Conservation (phyloP, 208 protist species). For the Wallacemonas rigidus region DNA sequence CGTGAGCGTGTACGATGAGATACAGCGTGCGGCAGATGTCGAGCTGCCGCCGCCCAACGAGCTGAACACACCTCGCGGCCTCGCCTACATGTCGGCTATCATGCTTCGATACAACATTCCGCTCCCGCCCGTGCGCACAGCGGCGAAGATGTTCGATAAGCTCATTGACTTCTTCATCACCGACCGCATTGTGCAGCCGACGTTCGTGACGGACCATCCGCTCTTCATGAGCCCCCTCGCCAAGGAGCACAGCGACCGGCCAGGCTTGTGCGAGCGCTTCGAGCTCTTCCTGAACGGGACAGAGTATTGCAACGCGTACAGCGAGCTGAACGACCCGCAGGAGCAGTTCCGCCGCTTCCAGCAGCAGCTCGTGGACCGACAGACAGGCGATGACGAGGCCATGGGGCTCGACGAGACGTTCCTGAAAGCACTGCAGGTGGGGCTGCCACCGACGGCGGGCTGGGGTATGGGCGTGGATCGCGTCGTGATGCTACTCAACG, state of each 20-base stretch:
- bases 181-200: slow-evolving; percentile 88
- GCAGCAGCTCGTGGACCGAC: slow-evolving; percentile 86
- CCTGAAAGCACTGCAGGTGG: slow-evolving; percentile 93
- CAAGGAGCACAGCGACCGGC: slow-evolving; percentile 75
- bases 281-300: slow-evolving; percentile 95
- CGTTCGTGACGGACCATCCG: slow-evolving; percentile 96
- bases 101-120: slow-evolving; percentile 86
- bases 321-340: slow-evolving; percentile 96
- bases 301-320: slow-evolving; percentile 97
- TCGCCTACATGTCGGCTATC: slow-evolving; percentile 85
- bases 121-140: slow-evolving; percentile 83
- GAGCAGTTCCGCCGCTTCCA: slow-evolving; percentile 96
- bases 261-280: slow-evolving; percentile 94
- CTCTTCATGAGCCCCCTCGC: slow-evolving; percentile 92
- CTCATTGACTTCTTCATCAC: slow-evolving; percentile 94
- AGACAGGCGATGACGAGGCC: slow-evolving; percentile 93
- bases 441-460: slow-evolving; percentile 94
- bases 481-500: slow-evolving; percentile 93
- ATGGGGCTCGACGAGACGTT: slow-evolving; percentile 93
- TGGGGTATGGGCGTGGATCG: slow-evolving; percentile 97
- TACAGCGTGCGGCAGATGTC: slow-evolving; percentile 73
- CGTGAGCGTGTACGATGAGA: slow-evolving; percentile 87
- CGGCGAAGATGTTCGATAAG: slow-evolving; percentile 90
- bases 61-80: slow-evolving; percentile 71
- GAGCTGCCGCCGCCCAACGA: slow-evolving; percentile 75